Evolutionary conservation across 1,284 basidiomycete species (phyloP).

Genomic region (Leccinum holopus): DNA sequence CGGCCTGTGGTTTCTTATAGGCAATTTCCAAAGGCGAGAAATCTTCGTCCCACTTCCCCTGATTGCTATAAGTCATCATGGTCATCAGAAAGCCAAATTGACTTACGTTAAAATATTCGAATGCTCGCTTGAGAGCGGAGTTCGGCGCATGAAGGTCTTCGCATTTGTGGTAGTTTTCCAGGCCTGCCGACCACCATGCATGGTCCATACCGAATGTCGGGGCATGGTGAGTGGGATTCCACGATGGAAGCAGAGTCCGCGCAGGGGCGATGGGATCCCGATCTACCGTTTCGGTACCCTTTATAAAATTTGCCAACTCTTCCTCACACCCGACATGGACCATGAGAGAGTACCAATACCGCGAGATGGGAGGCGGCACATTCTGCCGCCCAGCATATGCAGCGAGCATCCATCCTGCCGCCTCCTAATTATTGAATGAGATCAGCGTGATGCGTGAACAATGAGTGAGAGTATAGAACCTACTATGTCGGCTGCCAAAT

Average conservation of each 20-base stretch:
- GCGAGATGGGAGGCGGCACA: not conserved
- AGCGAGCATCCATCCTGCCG: not conserved
- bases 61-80: not conserved
- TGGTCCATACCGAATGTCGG: not conserved
- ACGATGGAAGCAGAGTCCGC: not conserved
- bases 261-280: not conserved
- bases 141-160: not conserved
- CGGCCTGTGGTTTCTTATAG: not conserved
- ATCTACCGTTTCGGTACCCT: not conserved
- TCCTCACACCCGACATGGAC: not conserved
- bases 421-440: not conserved
- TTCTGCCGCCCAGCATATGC: not conserved
- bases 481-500: not conserved
- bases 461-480: not conserved
- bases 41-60: not conserved
- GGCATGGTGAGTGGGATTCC: not conserved
- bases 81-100: not conserved
- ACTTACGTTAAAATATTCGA: not conserved
- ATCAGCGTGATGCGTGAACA: too few species aligned
- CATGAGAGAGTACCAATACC: not conserved
- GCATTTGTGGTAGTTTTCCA: not conserved
- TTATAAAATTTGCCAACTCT: not conserved
- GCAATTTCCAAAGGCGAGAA: not conserved
- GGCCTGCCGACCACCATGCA: not conserved
- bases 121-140: not conserved